Evolutionary conservation across 202 grass and related monocot species (phyloP).

Genomic region (Zoysia matrella): DNA sequence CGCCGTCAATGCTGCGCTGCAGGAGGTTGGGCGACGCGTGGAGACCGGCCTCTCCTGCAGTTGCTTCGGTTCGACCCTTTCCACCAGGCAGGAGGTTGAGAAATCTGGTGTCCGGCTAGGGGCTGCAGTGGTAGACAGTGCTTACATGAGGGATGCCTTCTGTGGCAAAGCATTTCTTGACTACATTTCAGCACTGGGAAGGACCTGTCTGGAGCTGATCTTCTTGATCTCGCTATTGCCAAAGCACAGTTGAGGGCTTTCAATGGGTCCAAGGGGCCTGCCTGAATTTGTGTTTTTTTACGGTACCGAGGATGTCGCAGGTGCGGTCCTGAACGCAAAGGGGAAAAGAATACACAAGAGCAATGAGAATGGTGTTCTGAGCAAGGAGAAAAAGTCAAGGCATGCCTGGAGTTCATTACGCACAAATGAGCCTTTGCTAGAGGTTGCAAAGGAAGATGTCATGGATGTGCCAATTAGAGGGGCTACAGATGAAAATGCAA

Average conservation of each 20-base stretch:
- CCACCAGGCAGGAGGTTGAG: constrained; percentile 51
- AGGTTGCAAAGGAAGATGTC: constrained; percentile 20
- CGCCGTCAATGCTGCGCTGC: constrained; percentile 35
- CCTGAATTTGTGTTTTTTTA: constrained; percentile 54
- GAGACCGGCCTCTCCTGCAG: constrained; percentile 56
- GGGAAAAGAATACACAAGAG: constrained; percentile 45
- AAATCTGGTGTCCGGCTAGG: constrained; percentile 70
- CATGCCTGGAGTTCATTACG: neutral
- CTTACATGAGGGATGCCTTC: constrained; percentile 60
- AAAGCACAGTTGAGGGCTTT: constrained; percentile 74
- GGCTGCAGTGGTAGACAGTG: constrained; percentile 38
- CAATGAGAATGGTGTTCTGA: constrained; percentile 27
- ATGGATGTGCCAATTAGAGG: neutral
- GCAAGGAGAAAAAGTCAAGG: constrained; percentile 42
- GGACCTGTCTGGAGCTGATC: constrained; percentile 38
- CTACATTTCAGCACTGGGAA: constrained; percentile 60
- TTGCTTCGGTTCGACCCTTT: constrained; percentile 40
- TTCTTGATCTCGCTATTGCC: constrained; percentile 57
- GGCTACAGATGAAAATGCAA: neutral
- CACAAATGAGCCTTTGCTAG: constrained; percentile 17
- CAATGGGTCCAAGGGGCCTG: constrained; percentile 59
- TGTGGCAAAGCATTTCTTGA: constrained; percentile 45
- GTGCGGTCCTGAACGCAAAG: constrained; percentile 9
- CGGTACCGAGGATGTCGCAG: constrained; percentile 47
- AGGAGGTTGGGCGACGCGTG: too few relatives aligned